Conservation (phyloP, 768 basidiomycete genomes). For the Steccherinum ochraceum region DNA sequence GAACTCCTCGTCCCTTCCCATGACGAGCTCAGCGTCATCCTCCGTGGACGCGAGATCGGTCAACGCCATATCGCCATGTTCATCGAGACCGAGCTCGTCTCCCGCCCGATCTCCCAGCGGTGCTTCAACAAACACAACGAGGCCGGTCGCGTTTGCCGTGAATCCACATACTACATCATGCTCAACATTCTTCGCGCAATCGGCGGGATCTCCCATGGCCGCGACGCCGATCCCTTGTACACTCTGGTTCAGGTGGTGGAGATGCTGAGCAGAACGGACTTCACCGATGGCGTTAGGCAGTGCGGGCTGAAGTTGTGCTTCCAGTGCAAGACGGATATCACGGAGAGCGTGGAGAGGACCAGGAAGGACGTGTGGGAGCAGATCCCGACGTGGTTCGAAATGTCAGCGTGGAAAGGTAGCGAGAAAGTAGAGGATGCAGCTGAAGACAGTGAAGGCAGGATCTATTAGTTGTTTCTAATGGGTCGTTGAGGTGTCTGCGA, state of each 20-base stretch:
- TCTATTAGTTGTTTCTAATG: no score
- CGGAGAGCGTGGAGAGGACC: slow-evolving; percentile 33
- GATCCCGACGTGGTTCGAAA: slow-evolving; percentile 61
- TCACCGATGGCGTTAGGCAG: slow-evolving; percentile 51
- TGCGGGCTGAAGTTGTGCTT: slow-evolving; percentile 51
- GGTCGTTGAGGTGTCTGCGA: no score
- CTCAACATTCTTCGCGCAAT: slow-evolving; percentile 66
- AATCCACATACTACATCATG: slow-evolving; percentile 73
- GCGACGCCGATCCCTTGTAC: slow-evolving; percentile 70
- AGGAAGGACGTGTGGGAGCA: slow-evolving; percentile 56
- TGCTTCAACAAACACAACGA: slow-evolving; percentile 41
- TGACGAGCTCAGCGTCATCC: slow-evolving; percentile 32
- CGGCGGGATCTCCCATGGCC: slow-evolving; percentile 63
- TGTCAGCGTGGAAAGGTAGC: slow-evolving; percentile 17
- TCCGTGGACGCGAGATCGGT: slow-evolving; percentile 58
- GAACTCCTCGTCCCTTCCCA: slow-evolving; percentile 26
- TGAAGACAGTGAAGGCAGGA: no score
- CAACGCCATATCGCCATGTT: slow-evolving; percentile 61
- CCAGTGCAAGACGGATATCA: slow-evolving; percentile 44
- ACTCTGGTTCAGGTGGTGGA: slow-evolving; percentile 63
- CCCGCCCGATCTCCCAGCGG: slow-evolving; percentile 38
- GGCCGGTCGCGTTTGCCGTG: slow-evolving; percentile 40
- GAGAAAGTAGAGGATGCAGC: background rate
- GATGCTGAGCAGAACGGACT: slow-evolving; percentile 68
- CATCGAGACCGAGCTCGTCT: slow-evolving; percentile 47